These are phyloP conservation scores for Cercospora janseana DNA, from an alignment of 2,329 filamentous ascomycete genomes.

Conservation along the genomic window DNA sequence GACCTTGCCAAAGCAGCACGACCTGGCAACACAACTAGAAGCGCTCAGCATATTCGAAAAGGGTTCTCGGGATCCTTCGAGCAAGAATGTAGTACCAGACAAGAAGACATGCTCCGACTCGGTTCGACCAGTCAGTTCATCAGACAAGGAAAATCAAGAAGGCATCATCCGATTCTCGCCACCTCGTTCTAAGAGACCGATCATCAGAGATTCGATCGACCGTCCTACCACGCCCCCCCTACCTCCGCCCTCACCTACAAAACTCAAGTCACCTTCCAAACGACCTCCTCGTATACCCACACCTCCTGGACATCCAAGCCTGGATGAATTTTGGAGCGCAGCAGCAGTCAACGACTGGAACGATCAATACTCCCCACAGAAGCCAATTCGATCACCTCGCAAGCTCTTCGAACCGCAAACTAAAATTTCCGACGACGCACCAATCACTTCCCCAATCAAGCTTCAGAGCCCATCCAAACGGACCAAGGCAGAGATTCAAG, in stretches of 20 bases:
- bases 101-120: neutral
- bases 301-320: conserved; percentile 54
- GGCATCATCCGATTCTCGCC: conserved; percentile 30
- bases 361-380: conserved; percentile 58
- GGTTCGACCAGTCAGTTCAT: conserved; percentile 14
- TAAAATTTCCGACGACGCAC: conserved; percentile 29
- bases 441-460: conserved; percentile 42
- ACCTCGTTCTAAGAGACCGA: conserved; percentile 26
- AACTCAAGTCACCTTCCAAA: conserved; percentile 51
- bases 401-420: conserved; percentile 32
- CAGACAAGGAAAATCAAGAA: conserved; percentile 36
- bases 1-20: neutral
- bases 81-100: neutral
- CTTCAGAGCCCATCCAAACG: conserved; percentile 38
- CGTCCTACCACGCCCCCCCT: conserved; percentile 42
- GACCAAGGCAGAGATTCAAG: conserved; percentile 37
- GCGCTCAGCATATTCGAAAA: conserved; percentile 23
- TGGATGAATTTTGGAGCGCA: conserved; percentile 61
- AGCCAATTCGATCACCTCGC: conserved; percentile 43
- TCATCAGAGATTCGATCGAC: conserved; percentile 8
- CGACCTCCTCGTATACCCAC: conserved; percentile 49
- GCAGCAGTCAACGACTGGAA: conserved; percentile 63
- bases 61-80: neutral
- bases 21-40: conserved; percentile 19
- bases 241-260: conserved; percentile 43